Conservation (phyloP, 176 grass and related monocot genomes). For the Eremochloa ophiuroides region DNA sequence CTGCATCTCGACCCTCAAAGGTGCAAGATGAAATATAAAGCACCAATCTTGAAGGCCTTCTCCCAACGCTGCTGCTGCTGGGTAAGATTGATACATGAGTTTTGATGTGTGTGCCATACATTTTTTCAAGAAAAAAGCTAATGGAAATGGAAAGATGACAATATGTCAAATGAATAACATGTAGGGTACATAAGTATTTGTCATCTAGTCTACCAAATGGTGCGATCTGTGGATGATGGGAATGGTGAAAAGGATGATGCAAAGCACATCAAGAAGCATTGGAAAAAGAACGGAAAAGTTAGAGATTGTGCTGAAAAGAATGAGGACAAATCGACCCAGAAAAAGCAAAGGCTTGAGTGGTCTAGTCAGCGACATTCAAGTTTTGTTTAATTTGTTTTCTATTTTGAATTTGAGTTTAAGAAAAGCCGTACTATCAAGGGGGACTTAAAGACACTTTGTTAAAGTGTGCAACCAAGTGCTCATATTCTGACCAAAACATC, state of each 20-base stretch:
- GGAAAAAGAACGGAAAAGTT: slow-evolving; percentile 19
- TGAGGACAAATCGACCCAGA: not conserved
- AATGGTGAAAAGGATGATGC: not conserved
- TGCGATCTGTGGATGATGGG: not conserved
- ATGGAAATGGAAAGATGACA: not conserved
- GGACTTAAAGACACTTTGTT: too few species aligned
- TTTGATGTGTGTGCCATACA: not conserved
- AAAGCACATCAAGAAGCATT: slow-evolving; percentile 3
- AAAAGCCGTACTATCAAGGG: too few species aligned
- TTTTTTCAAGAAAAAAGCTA: not conserved
- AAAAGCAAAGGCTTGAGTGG: slow-evolving; percentile 58
- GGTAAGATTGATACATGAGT: too few species aligned
- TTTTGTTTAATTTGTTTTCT: too few species aligned
- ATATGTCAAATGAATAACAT: not conserved
- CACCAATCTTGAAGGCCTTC: too few species aligned
- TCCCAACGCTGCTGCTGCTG: too few species aligned
- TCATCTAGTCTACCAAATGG: not conserved
- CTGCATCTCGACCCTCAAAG: too few species aligned
- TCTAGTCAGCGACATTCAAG: slow-evolving; percentile 9
- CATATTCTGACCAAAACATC: too few species aligned
- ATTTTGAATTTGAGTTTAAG: too few species aligned
- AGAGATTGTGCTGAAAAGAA: slow-evolving; percentile 1
- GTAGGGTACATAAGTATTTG: not conserved
- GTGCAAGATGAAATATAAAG: too few species aligned
- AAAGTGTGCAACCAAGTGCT: too few species aligned